Evolutionary conservation across 352 stramenopile genomes (phyloP).

Genomic region (Peronospora farinosa): DNA sequence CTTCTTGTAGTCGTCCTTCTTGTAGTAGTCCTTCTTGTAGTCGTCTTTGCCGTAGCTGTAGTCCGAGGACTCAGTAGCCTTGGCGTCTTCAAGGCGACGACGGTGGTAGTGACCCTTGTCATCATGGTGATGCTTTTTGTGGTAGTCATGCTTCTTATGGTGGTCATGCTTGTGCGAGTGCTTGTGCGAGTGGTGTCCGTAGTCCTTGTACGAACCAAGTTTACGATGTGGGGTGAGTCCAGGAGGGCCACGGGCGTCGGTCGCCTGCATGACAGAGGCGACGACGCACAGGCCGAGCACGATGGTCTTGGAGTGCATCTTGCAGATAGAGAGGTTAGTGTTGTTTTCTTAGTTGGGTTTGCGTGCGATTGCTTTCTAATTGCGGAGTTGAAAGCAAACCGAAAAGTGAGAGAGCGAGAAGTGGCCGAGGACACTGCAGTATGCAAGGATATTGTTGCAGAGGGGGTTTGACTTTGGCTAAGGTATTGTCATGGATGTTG

Average conservation of each 20-base stretch:
- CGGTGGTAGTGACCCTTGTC: slow-evolving; percentile 17
- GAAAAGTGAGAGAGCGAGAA: slow-evolving; percentile 9
- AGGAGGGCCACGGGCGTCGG: slow-evolving; percentile 5
- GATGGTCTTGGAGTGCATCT: slow-evolving; percentile 21
- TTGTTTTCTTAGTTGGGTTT: neutral
- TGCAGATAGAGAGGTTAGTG: neutral
- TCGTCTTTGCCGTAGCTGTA: slow-evolving; percentile 13
- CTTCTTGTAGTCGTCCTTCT: slow-evolving; percentile 3
- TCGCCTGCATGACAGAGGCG: slow-evolving; percentile 8
- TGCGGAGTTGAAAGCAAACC: slow-evolving; percentile 7
- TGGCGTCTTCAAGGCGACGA: slow-evolving; percentile 16
- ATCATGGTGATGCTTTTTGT: slow-evolving; percentile 6
- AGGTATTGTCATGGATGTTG: neutral
- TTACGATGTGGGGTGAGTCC: slow-evolving; percentile 7
- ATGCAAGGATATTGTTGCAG: neutral
- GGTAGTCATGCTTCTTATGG: slow-evolving; percentile 6
- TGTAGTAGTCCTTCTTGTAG: slow-evolving; percentile 3
- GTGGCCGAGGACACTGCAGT: neutral
- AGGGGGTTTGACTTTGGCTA: neutral
- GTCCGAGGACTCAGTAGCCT: slow-evolving; percentile 17
- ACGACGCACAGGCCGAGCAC: slow-evolving; percentile 15
- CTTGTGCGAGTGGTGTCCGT: slow-evolving; percentile 9
- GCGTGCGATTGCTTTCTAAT: neutral
- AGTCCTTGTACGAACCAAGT: slow-evolving; percentile 18
- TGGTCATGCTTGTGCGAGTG: too few relatives aligned